A percentile compares a stretch with the other conserved stretches of the same genome.
Conservation (phyloP, 2,329 filamentous ascomycete genomes). For the Fonsecaea multimorphosa region DNA sequence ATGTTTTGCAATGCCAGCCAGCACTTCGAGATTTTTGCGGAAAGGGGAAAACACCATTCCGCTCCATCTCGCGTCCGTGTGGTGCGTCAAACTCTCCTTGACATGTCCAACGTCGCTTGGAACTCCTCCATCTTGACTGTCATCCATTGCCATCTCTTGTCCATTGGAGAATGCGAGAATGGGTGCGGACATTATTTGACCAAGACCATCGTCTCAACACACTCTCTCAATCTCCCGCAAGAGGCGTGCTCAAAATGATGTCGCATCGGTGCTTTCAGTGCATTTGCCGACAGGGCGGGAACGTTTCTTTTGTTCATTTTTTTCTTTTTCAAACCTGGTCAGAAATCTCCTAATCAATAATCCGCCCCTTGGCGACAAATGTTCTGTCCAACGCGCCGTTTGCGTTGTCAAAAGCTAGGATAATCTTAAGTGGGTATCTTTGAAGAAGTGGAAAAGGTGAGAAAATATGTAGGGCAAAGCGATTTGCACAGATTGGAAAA, state of each 20-base stretch:
- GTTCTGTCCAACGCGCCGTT: not conserved
- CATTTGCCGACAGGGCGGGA: not conserved
- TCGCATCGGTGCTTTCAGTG: not conserved
- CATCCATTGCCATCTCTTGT: not conserved
- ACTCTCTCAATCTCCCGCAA: not conserved
- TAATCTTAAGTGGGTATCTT: conserved; percentile 23
- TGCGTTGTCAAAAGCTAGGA: conserved; percentile 1
- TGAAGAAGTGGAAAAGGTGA: conserved; percentile 6
- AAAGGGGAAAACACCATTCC: not conserved
- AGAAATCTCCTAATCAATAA: not conserved
- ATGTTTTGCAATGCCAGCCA: not conserved
- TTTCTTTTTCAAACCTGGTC: not conserved
- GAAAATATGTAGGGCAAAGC: conserved; percentile 1
- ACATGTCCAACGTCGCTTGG: not conserved
- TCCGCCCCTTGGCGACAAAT: not conserved
- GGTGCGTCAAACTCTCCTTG: not conserved
- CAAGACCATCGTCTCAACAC: not conserved
- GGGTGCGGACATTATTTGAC: not conserved
- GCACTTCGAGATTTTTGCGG: not conserved
- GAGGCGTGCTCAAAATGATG: not conserved
- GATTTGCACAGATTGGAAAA: conserved; percentile 1
- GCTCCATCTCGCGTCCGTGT: not conserved
- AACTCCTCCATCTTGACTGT: not conserved
- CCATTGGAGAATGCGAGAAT: not conserved
- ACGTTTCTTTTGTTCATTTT: not conserved